Conservation (phyloP, 1,284 basidiomycete genomes). For the Sanghuangporus weigelae region DNA sequence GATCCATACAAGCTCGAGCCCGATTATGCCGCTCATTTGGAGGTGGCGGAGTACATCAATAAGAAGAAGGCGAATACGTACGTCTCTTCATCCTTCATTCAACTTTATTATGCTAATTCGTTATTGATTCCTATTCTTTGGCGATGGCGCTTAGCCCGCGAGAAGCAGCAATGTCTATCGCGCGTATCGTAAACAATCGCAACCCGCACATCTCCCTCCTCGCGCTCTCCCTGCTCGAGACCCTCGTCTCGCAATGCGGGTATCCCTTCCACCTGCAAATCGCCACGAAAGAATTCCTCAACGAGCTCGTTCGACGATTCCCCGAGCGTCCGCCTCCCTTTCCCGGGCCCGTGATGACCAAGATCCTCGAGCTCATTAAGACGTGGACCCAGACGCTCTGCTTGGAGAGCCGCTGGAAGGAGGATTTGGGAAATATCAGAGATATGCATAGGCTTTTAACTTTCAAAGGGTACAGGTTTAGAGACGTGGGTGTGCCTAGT, state of each 20-base stretch:
- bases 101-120: neutral
- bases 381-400: slow-evolving; percentile 97
- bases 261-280: slow-evolving; percentile 98
- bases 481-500: slow-evolving; percentile 47
- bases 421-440: slow-evolving; percentile 94
- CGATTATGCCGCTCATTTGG: slow-evolving; percentile 89
- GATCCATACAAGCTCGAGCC: slow-evolving; percentile 84
- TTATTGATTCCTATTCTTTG: neutral
- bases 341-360: slow-evolving; percentile 90
- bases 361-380: slow-evolving; percentile 91
- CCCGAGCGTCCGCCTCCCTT: slow-evolving; percentile 96
- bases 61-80: slow-evolving; percentile 96
- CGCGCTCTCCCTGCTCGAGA: slow-evolving; percentile 82
- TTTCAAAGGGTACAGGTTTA: slow-evolving; percentile 96
- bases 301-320: slow-evolving; percentile 96
- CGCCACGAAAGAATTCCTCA: slow-evolving; percentile 97
- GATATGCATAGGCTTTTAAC: slow-evolving; percentile 96
- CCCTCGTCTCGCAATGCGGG: slow-evolving; percentile 92
- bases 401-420: slow-evolving; percentile 85
- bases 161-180: slow-evolving; percentile 83
- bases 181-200: slow-evolving; percentile 81
- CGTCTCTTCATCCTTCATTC: slow-evolving; percentile 29
- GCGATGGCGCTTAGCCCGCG: slow-evolving; percentile 54
- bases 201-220: slow-evolving; percentile 88
- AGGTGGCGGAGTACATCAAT: slow-evolving; percentile 92